Evolutionary conservation across 345 rosid genomes (phyloP).

Genomic region (Raphanus sativus): DNA sequence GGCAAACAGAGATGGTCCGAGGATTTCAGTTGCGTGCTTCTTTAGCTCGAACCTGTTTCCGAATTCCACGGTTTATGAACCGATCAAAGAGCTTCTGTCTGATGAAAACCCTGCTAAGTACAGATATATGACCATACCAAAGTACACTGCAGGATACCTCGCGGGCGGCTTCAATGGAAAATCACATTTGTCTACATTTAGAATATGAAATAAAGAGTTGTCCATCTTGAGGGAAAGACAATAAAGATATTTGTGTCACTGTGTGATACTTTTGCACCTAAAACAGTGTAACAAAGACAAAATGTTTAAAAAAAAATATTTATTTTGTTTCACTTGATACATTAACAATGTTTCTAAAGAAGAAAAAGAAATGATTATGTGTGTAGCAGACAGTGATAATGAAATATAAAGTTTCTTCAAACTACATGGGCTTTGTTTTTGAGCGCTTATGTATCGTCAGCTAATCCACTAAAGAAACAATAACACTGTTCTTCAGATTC

Average conservation of each 20-base stretch:
- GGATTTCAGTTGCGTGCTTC: constrained; percentile 31
- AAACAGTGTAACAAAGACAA: background rate
- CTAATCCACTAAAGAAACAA: constrained; percentile 69
- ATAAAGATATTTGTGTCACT: background rate
- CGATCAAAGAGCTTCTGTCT: constrained; percentile 26
- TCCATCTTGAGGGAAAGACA: background rate
- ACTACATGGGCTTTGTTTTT: constrained; percentile 73
- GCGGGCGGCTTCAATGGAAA: background rate
- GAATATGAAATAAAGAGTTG: background rate
- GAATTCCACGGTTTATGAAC: constrained; percentile 20
- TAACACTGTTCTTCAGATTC: constrained; percentile 60
- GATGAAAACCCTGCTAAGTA: constrained; percentile 25
- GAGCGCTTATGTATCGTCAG: constrained; percentile 50
- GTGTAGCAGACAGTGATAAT: background rate
- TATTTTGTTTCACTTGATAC: background rate
- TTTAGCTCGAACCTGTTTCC: constrained; percentile 15
- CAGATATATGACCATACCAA: constrained; percentile 17
- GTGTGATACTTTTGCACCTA: background rate
- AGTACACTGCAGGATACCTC: constrained; percentile 20
- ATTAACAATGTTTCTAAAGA: background rate
- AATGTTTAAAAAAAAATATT: background rate
- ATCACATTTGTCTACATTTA: background rate
- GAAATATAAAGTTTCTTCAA: constrained; percentile 30
- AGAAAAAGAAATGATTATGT: background rate
- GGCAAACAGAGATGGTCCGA: constrained; percentile 8